Conservation (phyloP, 345 rosid species). For the Eucalyptus polybractea region DNA sequence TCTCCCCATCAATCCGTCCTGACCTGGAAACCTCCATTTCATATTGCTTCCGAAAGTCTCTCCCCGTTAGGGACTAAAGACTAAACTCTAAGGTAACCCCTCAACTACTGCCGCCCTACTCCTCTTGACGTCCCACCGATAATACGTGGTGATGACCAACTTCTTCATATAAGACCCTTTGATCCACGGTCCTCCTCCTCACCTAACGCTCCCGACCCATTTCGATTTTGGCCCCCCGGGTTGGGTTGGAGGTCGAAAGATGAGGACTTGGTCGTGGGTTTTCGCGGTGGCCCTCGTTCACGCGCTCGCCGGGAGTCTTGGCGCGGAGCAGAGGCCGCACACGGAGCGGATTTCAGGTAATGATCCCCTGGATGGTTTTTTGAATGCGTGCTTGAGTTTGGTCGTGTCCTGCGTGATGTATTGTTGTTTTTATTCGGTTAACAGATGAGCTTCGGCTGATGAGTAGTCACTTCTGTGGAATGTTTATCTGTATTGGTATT, state of each 20-base stretch:
- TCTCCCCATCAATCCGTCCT: conserved; percentile 15
- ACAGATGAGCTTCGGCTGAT: background rate
- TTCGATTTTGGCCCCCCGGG: background rate
- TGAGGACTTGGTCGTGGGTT: conserved; percentile 23
- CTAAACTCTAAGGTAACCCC: conserved; percentile 52
- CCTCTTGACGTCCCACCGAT: conserved; percentile 58
- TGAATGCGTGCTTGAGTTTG: background rate
- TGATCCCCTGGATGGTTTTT: background rate
- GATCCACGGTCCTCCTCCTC: background rate
- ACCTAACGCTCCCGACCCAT: conserved; percentile 2
- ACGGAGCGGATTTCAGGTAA: conserved; percentile 79
- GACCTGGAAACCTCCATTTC: conserved; percentile 4
- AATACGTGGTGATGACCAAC: background rate
- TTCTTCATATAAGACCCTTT: conserved; percentile 16
- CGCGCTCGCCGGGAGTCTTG: conserved; percentile 2
- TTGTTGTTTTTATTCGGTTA: background rate
- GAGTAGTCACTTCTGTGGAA: background rate
- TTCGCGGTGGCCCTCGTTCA: conserved; percentile 7
- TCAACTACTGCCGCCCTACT: conserved; percentile 44
- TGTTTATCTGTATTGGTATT: background rate
- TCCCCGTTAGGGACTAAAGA: background rate
- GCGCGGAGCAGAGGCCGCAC: conserved; percentile 26
- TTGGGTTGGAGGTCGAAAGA: background rate
- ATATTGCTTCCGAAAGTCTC: background rate
- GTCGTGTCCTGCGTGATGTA: background rate